Conservation (phyloP, 768 basidiomycete genomes). For the Collybiopsis luxurians region DNA sequence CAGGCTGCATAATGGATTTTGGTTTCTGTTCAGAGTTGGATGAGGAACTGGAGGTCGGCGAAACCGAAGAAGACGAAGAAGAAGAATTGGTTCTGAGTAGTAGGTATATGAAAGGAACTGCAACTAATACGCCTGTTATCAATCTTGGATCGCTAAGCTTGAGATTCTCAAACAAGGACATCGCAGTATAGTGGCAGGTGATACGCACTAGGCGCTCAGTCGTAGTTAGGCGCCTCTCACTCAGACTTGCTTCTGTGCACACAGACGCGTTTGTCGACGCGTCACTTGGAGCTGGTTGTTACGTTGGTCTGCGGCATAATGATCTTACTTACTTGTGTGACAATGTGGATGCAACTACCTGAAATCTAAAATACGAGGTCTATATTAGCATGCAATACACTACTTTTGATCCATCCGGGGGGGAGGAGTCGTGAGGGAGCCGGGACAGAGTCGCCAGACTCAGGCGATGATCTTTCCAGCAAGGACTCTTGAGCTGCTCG, state of each 20-base stretch:
- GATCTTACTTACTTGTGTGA: background rate
- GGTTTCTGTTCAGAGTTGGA: slow-evolving; percentile 24
- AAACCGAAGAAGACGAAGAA: background rate
- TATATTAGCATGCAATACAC: no score
- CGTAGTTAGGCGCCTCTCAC: no score
- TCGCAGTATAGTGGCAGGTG: background rate
- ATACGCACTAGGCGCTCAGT: no score
- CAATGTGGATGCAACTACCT: no score
- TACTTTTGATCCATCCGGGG: no score
- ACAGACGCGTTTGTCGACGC: no score
- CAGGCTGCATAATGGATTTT: slow-evolving; percentile 72
- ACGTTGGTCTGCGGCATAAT: no score
- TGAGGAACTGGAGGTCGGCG: background rate
- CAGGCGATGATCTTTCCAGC: no score
- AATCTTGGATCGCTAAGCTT: background rate
- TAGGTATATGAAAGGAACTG: background rate
- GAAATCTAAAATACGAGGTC: no score
- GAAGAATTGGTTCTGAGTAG: background rate
- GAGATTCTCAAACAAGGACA: background rate
- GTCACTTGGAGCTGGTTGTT: no score
- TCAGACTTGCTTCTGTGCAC: background rate
- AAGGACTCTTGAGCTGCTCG: background rate
- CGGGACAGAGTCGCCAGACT: no score
- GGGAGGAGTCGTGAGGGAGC: no score
- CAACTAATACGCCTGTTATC: background rate